Percentiles rank a stretch among this genome's conserved stretches.
phyloP scores from a whole-genome alignment of 2,329 filamentous ascomycete species.

The Hypoxylon sp. region DNA sequence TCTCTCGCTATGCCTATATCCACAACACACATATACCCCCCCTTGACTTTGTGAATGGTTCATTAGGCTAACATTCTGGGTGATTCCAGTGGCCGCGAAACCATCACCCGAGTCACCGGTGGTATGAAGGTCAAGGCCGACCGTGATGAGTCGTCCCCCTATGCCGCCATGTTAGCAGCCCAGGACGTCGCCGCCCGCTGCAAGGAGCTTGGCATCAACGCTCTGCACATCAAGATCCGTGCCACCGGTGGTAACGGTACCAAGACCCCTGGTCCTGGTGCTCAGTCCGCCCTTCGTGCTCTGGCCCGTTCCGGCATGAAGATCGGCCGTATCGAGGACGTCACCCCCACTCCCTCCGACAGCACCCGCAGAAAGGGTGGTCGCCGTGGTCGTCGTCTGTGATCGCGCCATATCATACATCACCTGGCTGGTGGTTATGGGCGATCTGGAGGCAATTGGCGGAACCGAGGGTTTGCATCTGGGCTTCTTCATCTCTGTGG shows the following conservation, averaged over 20 bases:
- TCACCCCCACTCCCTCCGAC: slow-evolving; percentile 98
- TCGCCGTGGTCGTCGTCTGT: slow-evolving; percentile 99
- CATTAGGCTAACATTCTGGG: slow-evolving; percentile 73
- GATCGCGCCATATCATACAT: slow-evolving; percentile 63
- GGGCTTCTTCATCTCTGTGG: slow-evolving; percentile 68
- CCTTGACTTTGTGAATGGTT: slow-evolving; percentile 53
- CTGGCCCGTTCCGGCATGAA: slow-evolving; percentile 99
- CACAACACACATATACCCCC: slow-evolving; percentile 18
- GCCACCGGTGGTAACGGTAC: slow-evolving; percentile 99
- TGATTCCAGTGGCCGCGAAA: slow-evolving; percentile 96
- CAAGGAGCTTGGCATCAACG: slow-evolving; percentile 82
- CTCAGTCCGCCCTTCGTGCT: slow-evolving; percentile 98
- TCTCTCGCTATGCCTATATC: slow-evolving; percentile 31
- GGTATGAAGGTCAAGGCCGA: slow-evolving; percentile 99
- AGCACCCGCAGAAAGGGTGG: slow-evolving; percentile 99
- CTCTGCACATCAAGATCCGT: slow-evolving; percentile 99
- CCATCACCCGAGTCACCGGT: slow-evolving; percentile 99
- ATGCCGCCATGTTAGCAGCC: slow-evolving; percentile 99
- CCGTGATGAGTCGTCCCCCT: slow-evolving; percentile 99
- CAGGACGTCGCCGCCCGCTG: slow-evolving; percentile 95
- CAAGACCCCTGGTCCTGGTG: slow-evolving; percentile 99
- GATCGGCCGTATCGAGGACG: slow-evolving; percentile 99
- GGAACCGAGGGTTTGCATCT: slow-evolving; percentile 56
- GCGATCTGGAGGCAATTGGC: slow-evolving; percentile 52
- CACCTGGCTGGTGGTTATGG: slow-evolving; percentile 51